Evolutionary conservation across 257 asterid species (phyloP).

Genomic region (Parsonsia alboflavescens): DNA sequence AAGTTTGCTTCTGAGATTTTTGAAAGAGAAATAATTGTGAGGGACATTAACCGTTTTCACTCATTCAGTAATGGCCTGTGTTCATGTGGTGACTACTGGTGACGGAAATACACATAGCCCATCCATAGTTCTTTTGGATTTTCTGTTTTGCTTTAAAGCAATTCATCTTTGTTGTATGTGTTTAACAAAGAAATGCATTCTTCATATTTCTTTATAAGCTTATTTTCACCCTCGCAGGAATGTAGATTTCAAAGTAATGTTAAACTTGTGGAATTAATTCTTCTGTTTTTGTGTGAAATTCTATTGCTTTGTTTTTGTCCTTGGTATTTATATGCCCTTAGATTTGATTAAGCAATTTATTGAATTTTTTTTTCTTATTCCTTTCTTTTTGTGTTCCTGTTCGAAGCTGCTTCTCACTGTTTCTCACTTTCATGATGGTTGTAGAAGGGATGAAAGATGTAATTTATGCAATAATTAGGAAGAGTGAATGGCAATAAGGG

Average conservation of each 20-base stretch:
- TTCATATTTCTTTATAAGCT: background rate
- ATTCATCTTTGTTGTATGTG: background rate
- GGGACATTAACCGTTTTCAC: constrained; percentile 43
- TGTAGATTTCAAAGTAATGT: background rate
- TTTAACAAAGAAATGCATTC: background rate
- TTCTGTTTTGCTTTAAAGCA: background rate
- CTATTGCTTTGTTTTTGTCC: background rate
- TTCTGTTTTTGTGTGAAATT: background rate
- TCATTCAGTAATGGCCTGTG: constrained; percentile 35
- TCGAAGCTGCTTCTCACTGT: background rate
- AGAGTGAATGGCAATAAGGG: background rate
- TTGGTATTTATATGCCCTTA: background rate
- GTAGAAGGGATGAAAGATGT: background rate
- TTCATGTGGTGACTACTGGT: constrained; percentile 46
- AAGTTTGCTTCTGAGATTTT: constrained; percentile 40
- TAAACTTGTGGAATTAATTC: background rate
- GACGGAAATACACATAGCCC: constrained; percentile 6
- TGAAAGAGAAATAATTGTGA: constrained; percentile 39
- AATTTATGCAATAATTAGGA: background rate
- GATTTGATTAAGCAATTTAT: background rate
- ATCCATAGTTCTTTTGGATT: background rate
- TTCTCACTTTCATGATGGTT: no score
- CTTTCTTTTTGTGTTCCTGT: background rate
- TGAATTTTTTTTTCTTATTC: background rate
- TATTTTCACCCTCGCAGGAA: background rate